Conservation (phyloP, 345 rosid species). For the Xanthoceras sorbifolium region DNA sequence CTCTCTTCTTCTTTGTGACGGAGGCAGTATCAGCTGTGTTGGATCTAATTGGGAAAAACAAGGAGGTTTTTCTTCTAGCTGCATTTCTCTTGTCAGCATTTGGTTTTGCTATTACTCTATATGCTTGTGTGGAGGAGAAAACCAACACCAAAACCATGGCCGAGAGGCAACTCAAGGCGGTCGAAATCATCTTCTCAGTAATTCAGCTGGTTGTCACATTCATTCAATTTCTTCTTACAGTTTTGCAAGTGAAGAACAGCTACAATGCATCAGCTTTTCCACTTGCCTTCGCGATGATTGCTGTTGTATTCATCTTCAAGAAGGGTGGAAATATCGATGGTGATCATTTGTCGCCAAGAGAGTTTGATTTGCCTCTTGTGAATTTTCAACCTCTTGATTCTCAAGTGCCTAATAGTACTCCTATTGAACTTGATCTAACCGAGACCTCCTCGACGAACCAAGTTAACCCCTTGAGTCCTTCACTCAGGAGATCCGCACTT, state of each 20-base stretch:
- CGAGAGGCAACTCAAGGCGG: background rate
- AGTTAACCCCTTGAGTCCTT: background rate
- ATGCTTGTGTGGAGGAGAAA: background rate
- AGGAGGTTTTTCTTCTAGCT: background rate
- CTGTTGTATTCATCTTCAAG: background rate
- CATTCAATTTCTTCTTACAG: background rate
- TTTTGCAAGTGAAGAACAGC: background rate
- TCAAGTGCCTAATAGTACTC: background rate
- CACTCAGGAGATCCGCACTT: background rate
- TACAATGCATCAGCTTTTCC: slow-evolving; percentile 1
- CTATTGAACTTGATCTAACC: background rate
- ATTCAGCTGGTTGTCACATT: background rate
- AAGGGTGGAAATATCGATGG: background rate
- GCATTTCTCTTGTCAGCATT: slow-evolving; percentile 4
- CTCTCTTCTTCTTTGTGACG: background rate
- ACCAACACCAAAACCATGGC: background rate
- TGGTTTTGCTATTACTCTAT: background rate
- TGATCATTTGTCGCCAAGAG: background rate
- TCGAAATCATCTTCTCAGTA: background rate
- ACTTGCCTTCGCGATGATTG: background rate
- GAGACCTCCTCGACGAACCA: background rate
- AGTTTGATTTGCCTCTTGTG: background rate
- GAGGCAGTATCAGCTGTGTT: background rate
- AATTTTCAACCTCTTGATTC: background rate
- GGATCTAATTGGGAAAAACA: background rate